Evolutionary conservation across 2,329 filamentous ascomycete genomes (phyloP), one percentile per base, ranked within the genome.

Genomic region (Corniculantispora saksenae): DNA sequence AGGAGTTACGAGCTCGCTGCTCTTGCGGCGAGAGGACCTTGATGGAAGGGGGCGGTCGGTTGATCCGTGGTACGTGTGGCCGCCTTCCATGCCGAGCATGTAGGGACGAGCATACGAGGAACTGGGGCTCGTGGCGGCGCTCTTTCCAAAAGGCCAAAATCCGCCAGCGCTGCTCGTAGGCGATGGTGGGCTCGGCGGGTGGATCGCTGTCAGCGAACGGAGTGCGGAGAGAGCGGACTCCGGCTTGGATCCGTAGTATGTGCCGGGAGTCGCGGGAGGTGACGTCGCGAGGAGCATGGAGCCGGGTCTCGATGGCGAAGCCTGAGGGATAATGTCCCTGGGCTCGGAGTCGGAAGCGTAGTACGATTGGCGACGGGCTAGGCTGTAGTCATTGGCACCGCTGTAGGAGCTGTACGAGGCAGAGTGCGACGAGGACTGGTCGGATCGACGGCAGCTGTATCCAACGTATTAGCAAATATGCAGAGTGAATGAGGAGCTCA

Each of bases 1-100:
- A 40, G 87, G 86, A 59, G 86, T 88, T 53, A 89, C 85, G 25
- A 89, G 80, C 76, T 89, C 86, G 70, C 88, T 86, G 76, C 86
- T 88, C 76, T 84, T 87, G 40, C 86, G 85, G 55, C 86, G 80
- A 69, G 84, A 80, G 74, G 86, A 86, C 47, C 86, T 81, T 12
- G 81, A 81, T 17, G 87, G 86, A 27, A 89, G 76, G 8, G 86
- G 87, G 10, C 86, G 80, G 67, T 88, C 85, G 70, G 80, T 78
- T 63, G 75, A 74, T 29, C 73, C 75, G 65, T 71, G 69, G 38
- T 69, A 70, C 69, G 79, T 77, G 61, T 77, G 78, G 45, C 76
- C 77, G 69, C 85, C 86, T 3, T 84, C 86, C 1, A 84, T 83
- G 2, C 85, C 80, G 67, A 83, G 85, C 67, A 63, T 61, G 64